Conservation (phyloP, 208 protist species). For the Trypanosoma mega region DNA sequence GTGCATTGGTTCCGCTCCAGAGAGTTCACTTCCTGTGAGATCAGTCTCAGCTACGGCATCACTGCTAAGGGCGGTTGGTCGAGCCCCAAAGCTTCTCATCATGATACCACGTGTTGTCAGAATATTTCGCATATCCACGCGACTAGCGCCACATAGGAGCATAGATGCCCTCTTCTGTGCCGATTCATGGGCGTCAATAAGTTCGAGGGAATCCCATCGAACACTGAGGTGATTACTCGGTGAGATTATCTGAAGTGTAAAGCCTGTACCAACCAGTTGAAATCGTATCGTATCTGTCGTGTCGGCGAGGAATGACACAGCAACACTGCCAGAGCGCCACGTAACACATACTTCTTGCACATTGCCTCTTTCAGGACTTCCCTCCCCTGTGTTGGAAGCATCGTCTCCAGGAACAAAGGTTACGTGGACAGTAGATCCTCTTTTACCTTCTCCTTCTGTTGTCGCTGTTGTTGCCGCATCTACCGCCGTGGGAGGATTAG, state of each 20-base stretch:
- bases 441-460: background rate
- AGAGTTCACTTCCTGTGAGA: slow-evolving; percentile 10
- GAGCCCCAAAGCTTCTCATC: slow-evolving; percentile 48
- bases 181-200: slow-evolving; percentile 52
- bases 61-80: slow-evolving; percentile 22
- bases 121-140: slow-evolving; percentile 46
- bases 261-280: slow-evolving; percentile 16
- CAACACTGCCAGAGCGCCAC: slow-evolving; percentile 17
- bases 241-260: slow-evolving; percentile 12
- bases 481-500: background rate
- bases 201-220: slow-evolving; percentile 54
- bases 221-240: slow-evolving; percentile 31
- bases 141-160: slow-evolving; percentile 55
- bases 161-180: slow-evolving; percentile 35
- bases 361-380: background rate
- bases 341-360: slow-evolving; percentile 11
- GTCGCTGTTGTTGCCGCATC: background rate
- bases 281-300: slow-evolving; percentile 8
- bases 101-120: slow-evolving; percentile 52
- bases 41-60: background rate
- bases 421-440: background rate
- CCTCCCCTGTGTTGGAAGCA: background rate
- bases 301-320: slow-evolving; percentile 19
- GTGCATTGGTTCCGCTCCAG: background rate
- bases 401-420: background rate